phyloP scores from a whole-genome alignment of 768 basidiomycete species.

The Auricularia heimuer region DNA sequence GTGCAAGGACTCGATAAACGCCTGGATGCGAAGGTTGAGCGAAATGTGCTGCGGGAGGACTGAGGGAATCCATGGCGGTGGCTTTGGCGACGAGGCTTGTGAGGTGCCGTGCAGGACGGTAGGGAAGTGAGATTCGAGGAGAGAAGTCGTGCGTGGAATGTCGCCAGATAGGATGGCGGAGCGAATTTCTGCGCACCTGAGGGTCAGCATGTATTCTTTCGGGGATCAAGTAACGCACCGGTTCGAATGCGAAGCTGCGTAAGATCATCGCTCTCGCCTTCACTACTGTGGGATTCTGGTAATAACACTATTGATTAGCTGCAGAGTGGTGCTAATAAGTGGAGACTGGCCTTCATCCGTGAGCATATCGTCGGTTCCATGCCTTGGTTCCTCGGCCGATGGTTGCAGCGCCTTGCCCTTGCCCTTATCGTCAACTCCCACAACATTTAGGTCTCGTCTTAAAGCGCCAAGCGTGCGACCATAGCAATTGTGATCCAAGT shows the following conservation, averaged over 20 bases:
- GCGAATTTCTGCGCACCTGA: background rate
- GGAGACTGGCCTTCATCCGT: too few relatives aligned
- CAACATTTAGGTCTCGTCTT: background rate
- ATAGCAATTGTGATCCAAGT: background rate
- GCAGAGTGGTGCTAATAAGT: too few relatives aligned
- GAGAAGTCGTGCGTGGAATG: background rate
- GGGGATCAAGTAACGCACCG: background rate
- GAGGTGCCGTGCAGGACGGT: background rate
- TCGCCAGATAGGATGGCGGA: background rate
- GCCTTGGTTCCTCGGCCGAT: background rate
- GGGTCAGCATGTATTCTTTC: background rate
- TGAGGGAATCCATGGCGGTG: constrained; percentile 28
- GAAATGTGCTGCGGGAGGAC: constrained; percentile 64
- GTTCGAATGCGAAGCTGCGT: background rate
- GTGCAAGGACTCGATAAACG: constrained; percentile 79
- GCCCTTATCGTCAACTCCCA: background rate
- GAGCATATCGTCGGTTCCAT: background rate
- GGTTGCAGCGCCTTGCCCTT: background rate
- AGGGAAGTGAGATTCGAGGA: background rate
- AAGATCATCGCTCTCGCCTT: background rate
- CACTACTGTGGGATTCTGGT: background rate
- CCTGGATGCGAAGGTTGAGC: constrained; percentile 79
- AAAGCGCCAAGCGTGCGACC: background rate
- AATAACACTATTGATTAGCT: too few relatives aligned
- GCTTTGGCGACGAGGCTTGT: background rate